Evolutionary conservation across 108 stramenopile genomes (phyloP).

Genomic region (Mediolabrus comicus): DNA sequence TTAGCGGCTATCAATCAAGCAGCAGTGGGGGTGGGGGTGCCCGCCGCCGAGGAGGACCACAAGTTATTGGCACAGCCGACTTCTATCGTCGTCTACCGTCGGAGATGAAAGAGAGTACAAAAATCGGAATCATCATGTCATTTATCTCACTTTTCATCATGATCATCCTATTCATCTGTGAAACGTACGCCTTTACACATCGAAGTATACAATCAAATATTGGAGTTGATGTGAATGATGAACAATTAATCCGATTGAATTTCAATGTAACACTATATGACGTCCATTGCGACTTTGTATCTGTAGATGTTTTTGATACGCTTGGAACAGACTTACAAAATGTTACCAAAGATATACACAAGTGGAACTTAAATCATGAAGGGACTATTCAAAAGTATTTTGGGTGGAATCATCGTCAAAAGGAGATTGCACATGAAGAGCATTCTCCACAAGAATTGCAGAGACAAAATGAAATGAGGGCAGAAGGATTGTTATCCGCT

Average conservation of each 20-base stretch:
- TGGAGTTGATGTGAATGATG: slow-evolving; percentile 86
- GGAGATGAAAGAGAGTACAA: slow-evolving; percentile 60
- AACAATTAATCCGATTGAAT: slow-evolving; percentile 87
- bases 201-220: slow-evolving; percentile 78
- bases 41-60: not conserved
- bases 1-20: not conserved
- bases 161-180: slow-evolving; percentile 88
- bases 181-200: slow-evolving; percentile 89
- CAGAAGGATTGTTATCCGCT: slow-evolving; percentile 76
- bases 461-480: slow-evolving; percentile 76
- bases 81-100: slow-evolving; percentile 74
- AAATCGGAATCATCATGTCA: slow-evolving; percentile 82
- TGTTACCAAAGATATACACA: slow-evolving; percentile 97
- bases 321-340: slow-evolving; percentile 95
- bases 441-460: slow-evolving; percentile 47
- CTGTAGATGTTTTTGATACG: slow-evolving; percentile 90
- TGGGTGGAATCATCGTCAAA: slow-evolving; percentile 90
- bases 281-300: slow-evolving; percentile 90
- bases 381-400: slow-evolving; percentile 84
- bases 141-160: slow-evolving; percentile 82
- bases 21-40: not conserved
- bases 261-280: slow-evolving; percentile 93
- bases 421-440: slow-evolving; percentile 86
- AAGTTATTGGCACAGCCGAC: slow-evolving; percentile 40
- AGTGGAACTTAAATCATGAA: slow-evolving; percentile 91